Conservation (phyloP, 805 yeast genomes). For the Wickerhamomyces queroliae region DNA sequence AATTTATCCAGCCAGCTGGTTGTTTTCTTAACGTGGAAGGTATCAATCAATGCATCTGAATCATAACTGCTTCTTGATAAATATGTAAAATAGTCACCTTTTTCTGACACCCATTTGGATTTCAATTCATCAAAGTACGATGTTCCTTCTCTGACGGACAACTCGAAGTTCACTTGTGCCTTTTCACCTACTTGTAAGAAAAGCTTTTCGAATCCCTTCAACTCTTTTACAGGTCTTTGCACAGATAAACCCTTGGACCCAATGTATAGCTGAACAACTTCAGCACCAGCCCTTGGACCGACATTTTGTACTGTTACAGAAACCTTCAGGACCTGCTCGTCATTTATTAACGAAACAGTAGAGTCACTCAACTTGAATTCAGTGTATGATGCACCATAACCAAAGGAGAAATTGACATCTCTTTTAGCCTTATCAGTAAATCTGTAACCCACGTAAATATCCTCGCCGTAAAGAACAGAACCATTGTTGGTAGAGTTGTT, state of each 20-base stretch:
- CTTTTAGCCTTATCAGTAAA: constrained; percentile 42
- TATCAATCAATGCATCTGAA: constrained; percentile 5
- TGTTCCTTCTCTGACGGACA: constrained; percentile 37
- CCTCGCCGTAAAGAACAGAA: constrained; percentile 49
- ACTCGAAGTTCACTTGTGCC: constrained; percentile 26
- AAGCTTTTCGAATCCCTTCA: constrained; percentile 47
- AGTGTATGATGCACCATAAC: constrained; percentile 52
- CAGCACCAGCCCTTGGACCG: constrained; percentile 42
- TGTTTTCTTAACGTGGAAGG: constrained; percentile 8
- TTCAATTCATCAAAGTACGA: constrained; percentile 43
- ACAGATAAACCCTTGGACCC: constrained; percentile 22
- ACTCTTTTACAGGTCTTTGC: constrained; percentile 46
- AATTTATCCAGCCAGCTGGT: no score
- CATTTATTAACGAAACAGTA: constrained; percentile 19
- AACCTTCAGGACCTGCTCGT: constrained; percentile 16
- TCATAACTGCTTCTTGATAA: constrained; percentile 30
- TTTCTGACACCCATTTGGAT: constrained; percentile 41
- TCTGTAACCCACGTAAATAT: constrained; percentile 51
- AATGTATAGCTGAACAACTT: constrained; percentile 46
- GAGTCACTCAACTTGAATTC: constrained; percentile 33
- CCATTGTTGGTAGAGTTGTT: constrained; percentile 42
- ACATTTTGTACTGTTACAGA: constrained; percentile 37
- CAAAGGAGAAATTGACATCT: constrained; percentile 47
- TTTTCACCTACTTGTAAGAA: constrained; percentile 35
- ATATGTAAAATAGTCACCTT: constrained; percentile 41